Base-by-base conservation (phyloP, 352 stramenopile species). In the Plasmopara halstedii region DNA sequence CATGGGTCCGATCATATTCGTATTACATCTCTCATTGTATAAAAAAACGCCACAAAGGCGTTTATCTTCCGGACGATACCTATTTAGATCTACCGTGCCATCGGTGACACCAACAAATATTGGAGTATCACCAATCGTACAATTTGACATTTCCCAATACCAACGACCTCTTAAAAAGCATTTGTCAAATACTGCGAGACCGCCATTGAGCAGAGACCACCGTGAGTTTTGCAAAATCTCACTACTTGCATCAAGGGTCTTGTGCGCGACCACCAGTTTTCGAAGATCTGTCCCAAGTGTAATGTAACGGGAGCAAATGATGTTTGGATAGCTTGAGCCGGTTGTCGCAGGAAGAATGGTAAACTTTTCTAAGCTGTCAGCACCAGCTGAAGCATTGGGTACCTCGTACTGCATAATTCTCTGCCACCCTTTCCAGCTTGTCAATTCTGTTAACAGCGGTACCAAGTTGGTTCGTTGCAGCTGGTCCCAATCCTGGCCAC, bases 81-180 rank as follows among this genome's bases (percentile, higher is more conserved):
- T 56, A 43, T 91, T 91, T 11, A 94, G 52, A 51, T 94, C 82
- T 19, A 62, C 59, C 18, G 56, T 56, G 18, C 69, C 72, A 32
- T 56, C 59, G 1, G 62, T 69, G 13, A 91, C 54, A 10, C 83
- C 83, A 21, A 94, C 60, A 72, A 88, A 90, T 2, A 94, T 62
- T 18, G 83, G 72, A 14, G 42, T 64, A 23, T 75, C 62, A 39
- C 50, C 56, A 62, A 88, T 51, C 8, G 54, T 32, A 31, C 67
- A 58, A 23, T 87, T 61, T 6, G 67, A 76, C 0, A 91, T 58
- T 39, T 94, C 73, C 77, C 79, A 94, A 56, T 87, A 94, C 83
- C 83, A 94, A 33, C 64, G 65, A 1, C 83, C 83, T 37, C 66
- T 68, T 14, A 46, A 63, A 6, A 92, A 66, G 3, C 44, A 23